These are phyloP conservation scores for Hura crepitans DNA, from an alignment of 441 rosid species.

Conservation along the genomic window DNA sequence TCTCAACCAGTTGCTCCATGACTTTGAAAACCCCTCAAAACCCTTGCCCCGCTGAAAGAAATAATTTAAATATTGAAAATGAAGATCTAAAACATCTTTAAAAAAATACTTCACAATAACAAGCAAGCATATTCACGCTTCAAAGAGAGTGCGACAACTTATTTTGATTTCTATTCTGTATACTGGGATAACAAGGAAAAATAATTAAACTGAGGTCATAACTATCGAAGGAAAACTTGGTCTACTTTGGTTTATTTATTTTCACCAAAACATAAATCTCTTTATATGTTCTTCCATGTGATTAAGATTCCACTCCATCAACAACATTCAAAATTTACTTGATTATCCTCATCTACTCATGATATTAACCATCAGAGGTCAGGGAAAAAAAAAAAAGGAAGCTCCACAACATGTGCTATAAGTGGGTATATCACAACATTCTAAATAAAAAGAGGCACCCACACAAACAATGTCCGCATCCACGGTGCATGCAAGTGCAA, in stretches of 20 bases:
- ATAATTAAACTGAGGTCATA: background rate
- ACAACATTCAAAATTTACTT: background rate
- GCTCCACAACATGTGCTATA: too few relatives aligned
- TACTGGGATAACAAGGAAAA: too few relatives aligned
- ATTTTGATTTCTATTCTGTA: too few relatives aligned
- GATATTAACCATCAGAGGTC: background rate
- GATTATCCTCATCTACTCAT: background rate
- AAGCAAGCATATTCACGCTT: background rate
- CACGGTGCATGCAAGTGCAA: background rate
- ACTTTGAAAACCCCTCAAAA: background rate
- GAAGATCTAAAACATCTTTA: too few relatives aligned
- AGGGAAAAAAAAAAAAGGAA: too few relatives aligned
- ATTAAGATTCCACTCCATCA: background rate
- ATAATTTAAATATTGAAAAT: too few relatives aligned
- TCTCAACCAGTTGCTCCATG: background rate
- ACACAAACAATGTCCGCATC: background rate
- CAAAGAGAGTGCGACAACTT: too few relatives aligned
- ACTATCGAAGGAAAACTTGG: background rate
- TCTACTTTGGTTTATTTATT: background rate
- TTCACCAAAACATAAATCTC: background rate
- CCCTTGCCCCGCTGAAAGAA: background rate
- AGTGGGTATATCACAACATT: background rate
- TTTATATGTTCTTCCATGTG: background rate
- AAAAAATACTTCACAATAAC: background rate
- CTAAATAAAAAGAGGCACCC: background rate